A percentile compares a stretch with the other conserved stretches of the same genome.
phyloP scores from a whole-genome alignment of 129 eudicot species.

The Cynara cardunculus region DNA sequence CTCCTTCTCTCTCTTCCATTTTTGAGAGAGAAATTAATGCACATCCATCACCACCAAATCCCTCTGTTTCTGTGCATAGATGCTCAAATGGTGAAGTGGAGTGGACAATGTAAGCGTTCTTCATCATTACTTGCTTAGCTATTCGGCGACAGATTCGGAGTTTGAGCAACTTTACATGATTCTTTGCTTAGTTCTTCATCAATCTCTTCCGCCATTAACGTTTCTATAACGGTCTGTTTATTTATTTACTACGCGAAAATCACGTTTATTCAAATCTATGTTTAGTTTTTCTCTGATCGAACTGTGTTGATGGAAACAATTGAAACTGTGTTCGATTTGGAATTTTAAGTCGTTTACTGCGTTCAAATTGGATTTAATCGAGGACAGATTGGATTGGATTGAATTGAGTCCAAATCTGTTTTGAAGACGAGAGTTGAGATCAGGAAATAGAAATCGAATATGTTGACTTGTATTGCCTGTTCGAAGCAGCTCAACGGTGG shows the following conservation, averaged over 20 bases:
- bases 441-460: slow-evolving; percentile 13
- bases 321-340: slow-evolving; percentile 13
- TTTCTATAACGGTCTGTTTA: slow-evolving; percentile 21
- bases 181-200: slow-evolving; percentile 26
- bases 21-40: slow-evolving; percentile 2
- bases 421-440: slow-evolving; percentile 15
- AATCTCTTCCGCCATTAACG: slow-evolving; percentile 22
- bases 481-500: slow-evolving; percentile 64
- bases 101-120: slow-evolving; percentile 6
- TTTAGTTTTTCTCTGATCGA: slow-evolving; percentile 10
- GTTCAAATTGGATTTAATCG: background rate
- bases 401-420: background rate
- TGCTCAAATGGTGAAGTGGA: slow-evolving; percentile 5
- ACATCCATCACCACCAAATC: slow-evolving; percentile 12
- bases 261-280: slow-evolving; percentile 14
- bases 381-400: background rate
- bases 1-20: slow-evolving; percentile 14
- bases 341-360: background rate
- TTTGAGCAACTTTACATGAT: slow-evolving; percentile 2
- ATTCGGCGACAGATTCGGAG: slow-evolving; percentile 1
- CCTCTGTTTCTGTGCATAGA: background rate
- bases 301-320: slow-evolving; percentile 4
- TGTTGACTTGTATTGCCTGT: slow-evolving; percentile 92
- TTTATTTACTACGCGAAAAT: slow-evolving; percentile 8
- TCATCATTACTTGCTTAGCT: slow-evolving; percentile 2